phyloP scores from a whole-genome alignment of 2,329 filamentous ascomycete species.

The Pyrenochaeta sp. region DNA sequence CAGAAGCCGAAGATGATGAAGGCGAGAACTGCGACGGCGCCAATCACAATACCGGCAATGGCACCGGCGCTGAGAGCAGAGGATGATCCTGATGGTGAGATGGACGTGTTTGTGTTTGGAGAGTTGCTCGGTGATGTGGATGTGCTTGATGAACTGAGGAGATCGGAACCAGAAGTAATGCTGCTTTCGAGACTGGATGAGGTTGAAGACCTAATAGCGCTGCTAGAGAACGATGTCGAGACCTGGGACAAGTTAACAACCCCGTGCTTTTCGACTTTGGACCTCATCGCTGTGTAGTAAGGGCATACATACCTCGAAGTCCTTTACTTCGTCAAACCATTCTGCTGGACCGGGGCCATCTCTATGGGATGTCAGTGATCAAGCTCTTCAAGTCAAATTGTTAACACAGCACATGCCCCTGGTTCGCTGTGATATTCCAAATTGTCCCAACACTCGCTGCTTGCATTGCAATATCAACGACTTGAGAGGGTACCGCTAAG shows the following conservation, averaged over 20 bases:
- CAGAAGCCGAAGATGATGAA: slow-evolving; percentile 1
- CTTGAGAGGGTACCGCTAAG: not conserved
- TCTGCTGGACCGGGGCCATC: slow-evolving; percentile 3
- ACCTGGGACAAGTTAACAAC: no score
- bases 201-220: no score
- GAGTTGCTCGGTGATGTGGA: no score
- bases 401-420: not conserved
- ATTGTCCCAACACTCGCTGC: slow-evolving; percentile 3
- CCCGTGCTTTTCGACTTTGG: no score
- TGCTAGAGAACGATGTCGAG: no score
- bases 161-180: no score
- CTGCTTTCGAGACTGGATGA: no score
- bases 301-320: not conserved
- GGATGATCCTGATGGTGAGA: not conserved
- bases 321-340: not conserved
- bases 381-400: not conserved
- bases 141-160: not conserved
- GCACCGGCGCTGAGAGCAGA: slow-evolving; percentile 13
- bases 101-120: not conserved
- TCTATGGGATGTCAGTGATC: not conserved
- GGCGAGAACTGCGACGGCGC: slow-evolving; percentile 3
- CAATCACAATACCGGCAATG: slow-evolving; percentile 18
- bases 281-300: no score
- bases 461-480: slow-evolving; percentile 10
- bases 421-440: slow-evolving; percentile 21